Conservation (phyloP, 306 rosid species). For the Castanea mollissima region DNA sequence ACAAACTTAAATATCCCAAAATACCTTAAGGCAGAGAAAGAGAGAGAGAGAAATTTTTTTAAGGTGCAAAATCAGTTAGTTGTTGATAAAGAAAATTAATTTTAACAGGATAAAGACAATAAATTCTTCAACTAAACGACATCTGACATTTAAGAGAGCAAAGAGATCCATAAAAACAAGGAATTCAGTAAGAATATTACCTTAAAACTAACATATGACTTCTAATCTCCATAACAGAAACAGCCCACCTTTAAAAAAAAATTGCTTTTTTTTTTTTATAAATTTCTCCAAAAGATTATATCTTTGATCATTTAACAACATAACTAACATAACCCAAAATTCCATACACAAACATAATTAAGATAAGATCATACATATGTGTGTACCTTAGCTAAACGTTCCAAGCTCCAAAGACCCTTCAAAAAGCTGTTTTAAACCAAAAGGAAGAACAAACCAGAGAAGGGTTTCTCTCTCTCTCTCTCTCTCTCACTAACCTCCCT, state of each 20-base stretch:
- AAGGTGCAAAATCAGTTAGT: neutral
- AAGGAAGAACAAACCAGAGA: conserved; percentile 19
- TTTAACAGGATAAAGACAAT: neutral
- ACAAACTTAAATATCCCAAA: neutral
- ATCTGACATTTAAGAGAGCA: conserved; percentile 12
- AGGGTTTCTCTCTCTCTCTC: conserved; percentile 3
- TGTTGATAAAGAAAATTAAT: neutral
- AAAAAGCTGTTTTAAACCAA: conserved; percentile 19
- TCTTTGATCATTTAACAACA: neutral
- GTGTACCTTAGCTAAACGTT: conserved; percentile 19
- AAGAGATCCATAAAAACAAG: conserved; percentile 25
- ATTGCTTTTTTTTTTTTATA: neutral
- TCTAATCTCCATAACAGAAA: neutral
- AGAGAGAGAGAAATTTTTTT: neutral
- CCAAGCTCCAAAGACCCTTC: conserved; percentile 15
- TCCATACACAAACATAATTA: neutral
- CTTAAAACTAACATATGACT: conserved; percentile 1
- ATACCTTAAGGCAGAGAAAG: neutral
- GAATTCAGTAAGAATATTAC: neutral
- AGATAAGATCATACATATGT: neutral
- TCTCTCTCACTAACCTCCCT: conserved; percentile 30
- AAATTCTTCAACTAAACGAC: conserved; percentile 15
- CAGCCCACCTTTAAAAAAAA: neutral
- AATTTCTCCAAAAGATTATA: neutral
- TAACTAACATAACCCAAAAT: conserved; percentile 10